Percentiles rank a stretch among this genome's conserved stretches.
These are phyloP conservation scores for Sugiyamaella qingdaonensis DNA, from an alignment of 805 yeast genomes.

Conservation along the genomic window DNA sequence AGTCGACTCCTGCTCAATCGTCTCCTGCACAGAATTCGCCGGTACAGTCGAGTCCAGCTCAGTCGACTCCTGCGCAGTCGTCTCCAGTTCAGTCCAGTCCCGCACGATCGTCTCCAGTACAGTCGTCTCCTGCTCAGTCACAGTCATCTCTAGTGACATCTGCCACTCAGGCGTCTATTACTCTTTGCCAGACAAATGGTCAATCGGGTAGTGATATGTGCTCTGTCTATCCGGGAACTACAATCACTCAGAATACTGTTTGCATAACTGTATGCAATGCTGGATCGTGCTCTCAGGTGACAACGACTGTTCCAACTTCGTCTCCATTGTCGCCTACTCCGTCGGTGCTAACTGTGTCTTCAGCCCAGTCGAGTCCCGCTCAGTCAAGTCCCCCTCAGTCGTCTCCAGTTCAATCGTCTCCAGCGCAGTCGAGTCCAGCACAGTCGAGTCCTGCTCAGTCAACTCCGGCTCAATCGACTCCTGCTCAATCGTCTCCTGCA, in stretches of 20 bases:
- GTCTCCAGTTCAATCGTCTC: constrained; percentile 37
- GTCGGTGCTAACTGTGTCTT: background rate
- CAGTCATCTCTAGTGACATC: constrained; percentile 66
- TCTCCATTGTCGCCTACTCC: no score
- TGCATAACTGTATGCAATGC: constrained; percentile 71
- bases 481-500: constrained; percentile 10
- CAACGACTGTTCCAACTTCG: constrained; percentile 29
- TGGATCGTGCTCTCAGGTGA: constrained; percentile 73
- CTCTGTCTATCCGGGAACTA: constrained; percentile 4
- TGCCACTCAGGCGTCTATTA: constrained; percentile 57
- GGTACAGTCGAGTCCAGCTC: constrained; percentile 1
- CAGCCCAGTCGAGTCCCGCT: background rate
- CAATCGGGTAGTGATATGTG: constrained; percentile 27
- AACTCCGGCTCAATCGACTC: constrained; percentile 57
- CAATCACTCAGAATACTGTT: constrained; percentile 34
- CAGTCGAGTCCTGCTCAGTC: constrained; percentile 53
- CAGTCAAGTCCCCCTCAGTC: background rate
- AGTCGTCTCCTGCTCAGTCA: constrained; percentile 55
- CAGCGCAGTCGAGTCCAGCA: constrained; percentile 30
- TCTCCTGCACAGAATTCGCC: no score
- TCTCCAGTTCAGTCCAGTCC: constrained; percentile 37
- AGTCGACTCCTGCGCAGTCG: constrained; percentile 35
- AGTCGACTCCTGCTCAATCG: constrained; percentile 8
- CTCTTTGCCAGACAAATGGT: constrained; percentile 81
- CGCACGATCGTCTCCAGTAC: constrained; percentile 29